Evolutionary conservation across 2,329 filamentous ascomycete genomes (phyloP).

Genomic region (Cladosporium sphaerospermum): DNA sequence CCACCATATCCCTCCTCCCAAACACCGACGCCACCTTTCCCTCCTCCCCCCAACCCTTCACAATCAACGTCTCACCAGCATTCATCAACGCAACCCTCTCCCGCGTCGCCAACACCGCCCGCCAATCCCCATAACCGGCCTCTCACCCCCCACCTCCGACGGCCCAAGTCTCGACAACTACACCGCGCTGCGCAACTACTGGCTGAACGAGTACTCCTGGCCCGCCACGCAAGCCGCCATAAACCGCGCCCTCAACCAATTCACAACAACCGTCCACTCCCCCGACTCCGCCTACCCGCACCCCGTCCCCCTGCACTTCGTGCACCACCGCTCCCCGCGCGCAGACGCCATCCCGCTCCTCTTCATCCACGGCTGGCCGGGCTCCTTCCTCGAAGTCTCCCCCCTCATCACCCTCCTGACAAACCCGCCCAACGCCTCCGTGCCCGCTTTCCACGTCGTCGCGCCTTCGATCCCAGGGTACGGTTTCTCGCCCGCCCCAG

Average conservation of each 20-base stretch:
- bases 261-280: constrained; percentile 42
- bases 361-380: constrained; percentile 59
- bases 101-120: neutral
- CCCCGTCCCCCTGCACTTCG: constrained; percentile 51
- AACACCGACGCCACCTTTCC: neutral
- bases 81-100: constrained; percentile 1
- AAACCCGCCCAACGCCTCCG: constrained; percentile 37
- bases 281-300: neutral
- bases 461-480: constrained; percentile 63
- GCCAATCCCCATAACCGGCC: neutral
- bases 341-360: constrained; percentile 56
- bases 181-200: constrained; percentile 29
- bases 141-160: neutral
- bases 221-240: constrained; percentile 52
- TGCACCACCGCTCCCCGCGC: constrained; percentile 53
- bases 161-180: neutral
- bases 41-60: neutral
- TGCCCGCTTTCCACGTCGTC: constrained; percentile 57
- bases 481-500: constrained; percentile 28
- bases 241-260: constrained; percentile 58
- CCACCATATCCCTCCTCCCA: neutral
- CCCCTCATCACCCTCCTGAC: constrained; percentile 52
- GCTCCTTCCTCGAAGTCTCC: constrained; percentile 57
- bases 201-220: constrained; percentile 63
- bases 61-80: neutral